A percentile compares a stretch with the other conserved stretches of the same genome.
Evolutionary conservation across 352 stramenopile genomes (phyloP).

Genomic region (Pythium scleroteichum): DNA sequence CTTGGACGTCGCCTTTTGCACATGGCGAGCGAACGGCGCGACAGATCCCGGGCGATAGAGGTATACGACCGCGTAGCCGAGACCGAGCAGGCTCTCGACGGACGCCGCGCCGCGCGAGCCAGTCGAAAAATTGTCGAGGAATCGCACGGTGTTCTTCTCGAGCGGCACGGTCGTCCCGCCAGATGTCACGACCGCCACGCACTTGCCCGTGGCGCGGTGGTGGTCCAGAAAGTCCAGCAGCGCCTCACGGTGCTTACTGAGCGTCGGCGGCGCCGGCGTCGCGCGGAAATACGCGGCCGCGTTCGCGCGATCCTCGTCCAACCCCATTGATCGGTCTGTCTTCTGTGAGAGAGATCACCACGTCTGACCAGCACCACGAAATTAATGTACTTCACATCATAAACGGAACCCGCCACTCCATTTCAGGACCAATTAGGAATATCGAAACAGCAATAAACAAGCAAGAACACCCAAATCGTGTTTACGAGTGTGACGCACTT

Average conservation of each 20-base stretch:
- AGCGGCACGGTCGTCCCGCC: constrained; percentile 95
- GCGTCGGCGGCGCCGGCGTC: constrained; percentile 46
- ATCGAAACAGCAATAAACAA: too few relatives aligned
- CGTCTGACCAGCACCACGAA: too few relatives aligned
- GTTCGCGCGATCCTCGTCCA: constrained; percentile 21
- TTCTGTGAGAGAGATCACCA: too few relatives aligned
- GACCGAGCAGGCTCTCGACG: constrained; percentile 68
- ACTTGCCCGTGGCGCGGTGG: constrained; percentile 66
- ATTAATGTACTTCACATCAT: too few relatives aligned
- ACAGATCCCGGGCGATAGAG: constrained; percentile 89
- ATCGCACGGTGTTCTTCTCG: constrained; percentile 95
- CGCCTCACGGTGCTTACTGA: constrained; percentile 35
- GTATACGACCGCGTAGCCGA: constrained; percentile 97
- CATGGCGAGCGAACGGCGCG: constrained; percentile 80
- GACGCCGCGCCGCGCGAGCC: constrained; percentile 88
- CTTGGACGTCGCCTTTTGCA: constrained; percentile 54
- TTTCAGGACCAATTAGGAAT: too few relatives aligned
- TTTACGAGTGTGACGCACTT: too few relatives aligned
- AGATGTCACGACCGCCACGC: constrained; percentile 93
- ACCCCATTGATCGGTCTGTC: too few relatives aligned
- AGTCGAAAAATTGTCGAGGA: constrained; percentile 98
- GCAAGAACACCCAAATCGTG: too few relatives aligned
- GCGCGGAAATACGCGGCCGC: constrained; percentile 57
- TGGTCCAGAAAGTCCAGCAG: constrained; percentile 65
- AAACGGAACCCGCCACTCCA: too few relatives aligned